A percentile compares a stretch with the other conserved stretches of the same genome.
Evolutionary conservation across 2,329 filamentous ascomycete species (phyloP).

Genomic region (Colletotrichum shisoi): DNA sequence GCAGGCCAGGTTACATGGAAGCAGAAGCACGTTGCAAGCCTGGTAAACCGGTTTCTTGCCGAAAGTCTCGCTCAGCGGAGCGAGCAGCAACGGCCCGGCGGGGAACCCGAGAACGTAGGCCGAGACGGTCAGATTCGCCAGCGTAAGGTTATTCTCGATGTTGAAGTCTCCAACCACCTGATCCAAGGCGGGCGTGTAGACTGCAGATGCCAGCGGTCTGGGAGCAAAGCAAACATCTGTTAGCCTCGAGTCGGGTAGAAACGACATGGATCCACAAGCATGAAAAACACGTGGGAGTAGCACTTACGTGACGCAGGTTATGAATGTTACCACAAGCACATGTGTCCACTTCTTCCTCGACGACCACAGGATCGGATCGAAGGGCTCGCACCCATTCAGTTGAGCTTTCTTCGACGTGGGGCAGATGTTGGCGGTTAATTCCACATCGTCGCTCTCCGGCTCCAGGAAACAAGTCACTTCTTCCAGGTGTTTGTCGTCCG

Average conservation of each 20-base stretch:
- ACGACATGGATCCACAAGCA: background rate
- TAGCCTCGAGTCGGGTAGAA: constrained; percentile 5
- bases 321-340: constrained; percentile 21
- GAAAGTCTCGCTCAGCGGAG: constrained; percentile 11
- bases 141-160: constrained; percentile 9
- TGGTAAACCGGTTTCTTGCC: constrained; percentile 22
- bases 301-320: constrained; percentile 29
- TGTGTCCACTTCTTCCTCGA: constrained; percentile 30
- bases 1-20: constrained; percentile 20
- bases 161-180: constrained; percentile 23
- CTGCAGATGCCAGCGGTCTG: constrained; percentile 29
- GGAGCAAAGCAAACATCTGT: background rate
- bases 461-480: constrained; percentile 16
- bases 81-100: constrained; percentile 25
- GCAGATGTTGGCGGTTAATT: constrained; percentile 3
- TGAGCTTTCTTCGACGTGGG: constrained; percentile 9
- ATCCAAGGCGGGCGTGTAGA: constrained; percentile 28
- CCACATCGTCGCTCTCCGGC: background rate
- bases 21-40: constrained; percentile 22
- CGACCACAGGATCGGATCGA: constrained; percentile 24
- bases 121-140: constrained; percentile 25
- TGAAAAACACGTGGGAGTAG: background rate
- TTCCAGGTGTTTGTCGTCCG: constrained; percentile 11
- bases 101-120: constrained; percentile 32
- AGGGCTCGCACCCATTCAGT: constrained; percentile 8